A percentile compares a stretch with the other conserved stretches of the same genome.
These are phyloP conservation scores for Arabidopsis suecica DNA, from an alignment of 345 rosid genomes.

Conservation along the genomic window DNA sequence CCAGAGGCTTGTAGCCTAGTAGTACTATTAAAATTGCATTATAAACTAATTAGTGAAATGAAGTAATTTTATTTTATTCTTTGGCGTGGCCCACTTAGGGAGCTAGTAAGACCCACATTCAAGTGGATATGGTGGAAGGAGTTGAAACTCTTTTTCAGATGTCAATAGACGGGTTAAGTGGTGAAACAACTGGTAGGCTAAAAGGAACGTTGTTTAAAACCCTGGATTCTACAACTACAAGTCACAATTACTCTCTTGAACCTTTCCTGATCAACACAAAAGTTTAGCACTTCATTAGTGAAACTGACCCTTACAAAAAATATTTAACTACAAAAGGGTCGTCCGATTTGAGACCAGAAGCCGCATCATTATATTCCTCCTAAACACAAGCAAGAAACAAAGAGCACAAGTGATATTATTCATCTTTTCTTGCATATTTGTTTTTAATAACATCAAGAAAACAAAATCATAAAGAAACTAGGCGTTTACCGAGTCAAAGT, in stretches of 20 bases:
- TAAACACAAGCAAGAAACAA: slow-evolving; percentile 11
- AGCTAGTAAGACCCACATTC: not conserved
- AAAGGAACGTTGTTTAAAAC: slow-evolving; percentile 8
- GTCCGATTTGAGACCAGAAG: slow-evolving; percentile 24
- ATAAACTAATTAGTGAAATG: not conserved
- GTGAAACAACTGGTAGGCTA: not conserved
- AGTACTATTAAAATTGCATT: too few species aligned
- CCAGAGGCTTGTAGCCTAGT: not conserved
- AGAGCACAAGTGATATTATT: not conserved
- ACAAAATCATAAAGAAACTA: not conserved
- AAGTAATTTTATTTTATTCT: not conserved
- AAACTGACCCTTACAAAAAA: not conserved
- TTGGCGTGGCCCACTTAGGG: not conserved
- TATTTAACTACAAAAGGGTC: slow-evolving; percentile 11
- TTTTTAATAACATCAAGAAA: not conserved
- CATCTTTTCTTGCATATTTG: slow-evolving; percentile 10
- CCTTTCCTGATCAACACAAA: slow-evolving; percentile 4
- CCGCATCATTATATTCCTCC: slow-evolving; percentile 27
- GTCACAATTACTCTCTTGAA: slow-evolving; percentile 14
- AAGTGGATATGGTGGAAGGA: not conserved
- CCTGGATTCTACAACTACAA: slow-evolving; percentile 6
- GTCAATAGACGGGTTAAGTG: not conserved
- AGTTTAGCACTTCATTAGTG: not conserved
- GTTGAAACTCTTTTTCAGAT: not conserved
- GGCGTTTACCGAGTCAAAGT: slow-evolving; percentile 20